Base-by-base conservation (phyloP, 2,329 filamentous ascomycete genomes). In the Arthrinium phaeospermum region DNA sequence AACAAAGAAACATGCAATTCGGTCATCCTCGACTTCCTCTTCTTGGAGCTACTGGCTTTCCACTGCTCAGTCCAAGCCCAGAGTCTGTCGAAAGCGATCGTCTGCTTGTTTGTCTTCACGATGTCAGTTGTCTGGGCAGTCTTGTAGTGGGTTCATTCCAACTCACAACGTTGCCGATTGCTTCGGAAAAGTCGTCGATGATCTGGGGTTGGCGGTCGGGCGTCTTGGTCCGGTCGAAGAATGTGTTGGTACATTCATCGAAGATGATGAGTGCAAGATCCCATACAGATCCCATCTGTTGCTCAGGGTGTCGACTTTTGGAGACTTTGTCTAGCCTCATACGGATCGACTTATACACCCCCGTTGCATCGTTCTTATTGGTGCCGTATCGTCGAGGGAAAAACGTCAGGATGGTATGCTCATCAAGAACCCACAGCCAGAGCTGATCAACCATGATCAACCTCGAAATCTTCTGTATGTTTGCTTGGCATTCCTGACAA, bases 1-100 rank as follows among this genome's bases (percentile, higher is more conserved):
- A 86, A 79, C 0, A 84, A 77, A 76, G 78, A 87, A 86, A 84
- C 82, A 0, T 87, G 79, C 73, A 87, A 85, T 16, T 87, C 85
- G 0, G 83, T 75, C 27, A 87, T 57, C 14, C 51, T 34, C 1
- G 51, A 57, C 27, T 57, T 57, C 12, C 24, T 30, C 24, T 57
- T 57, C 24, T 16, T 30, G 27, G 24, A 30, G 13, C 8, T 71
- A 74, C 4, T 75, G 71, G 0, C 78, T 78, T 2, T 75, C 19
- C 51, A 57, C 5, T 57, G 51, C 7, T 81, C 75, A 0, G 80
- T 80, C 79, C 81, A 81, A 14, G 79, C 75, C 78, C 82, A 84
- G 12, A 86, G 79, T 22, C 79, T 78, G 1, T 82, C 77, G 37
- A 83, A 85, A 0, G 82, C 82, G 0, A 78, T 75, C 0, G 82